phyloP scores from a whole-genome alignment of 176 grass and related monocot species.

The Aegilops tauschii region DNA sequence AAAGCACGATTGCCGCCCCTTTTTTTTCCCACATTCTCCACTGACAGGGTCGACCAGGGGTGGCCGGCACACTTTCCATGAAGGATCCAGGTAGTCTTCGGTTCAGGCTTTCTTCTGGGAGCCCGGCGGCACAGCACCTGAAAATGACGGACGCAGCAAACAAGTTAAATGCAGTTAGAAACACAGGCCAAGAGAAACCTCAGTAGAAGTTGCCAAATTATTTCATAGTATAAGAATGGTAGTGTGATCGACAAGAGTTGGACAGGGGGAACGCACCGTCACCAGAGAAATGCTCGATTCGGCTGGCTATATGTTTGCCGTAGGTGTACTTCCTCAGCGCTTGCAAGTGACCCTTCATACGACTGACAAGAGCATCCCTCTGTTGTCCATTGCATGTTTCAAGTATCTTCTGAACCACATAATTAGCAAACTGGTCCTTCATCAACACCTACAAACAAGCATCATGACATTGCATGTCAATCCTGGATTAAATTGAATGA shows the following conservation, averaged over 20 bases:
- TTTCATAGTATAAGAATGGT: not conserved
- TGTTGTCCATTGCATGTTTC: slow-evolving; percentile 52
- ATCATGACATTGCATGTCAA: not conserved
- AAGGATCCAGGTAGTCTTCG: not conserved
- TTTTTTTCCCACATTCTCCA: not conserved
- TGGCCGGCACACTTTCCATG: not conserved
- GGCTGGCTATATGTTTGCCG: slow-evolving; percentile 64
- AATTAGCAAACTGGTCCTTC: slow-evolving; percentile 85
- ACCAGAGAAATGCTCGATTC: slow-evolving; percentile 59
- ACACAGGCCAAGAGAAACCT: not conserved
- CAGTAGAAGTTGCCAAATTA: not conserved
- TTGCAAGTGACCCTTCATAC: slow-evolving; percentile 50
- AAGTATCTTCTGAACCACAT: slow-evolving; percentile 82
- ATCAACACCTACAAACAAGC: slow-evolving; percentile 44
- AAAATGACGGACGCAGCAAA: not conserved
- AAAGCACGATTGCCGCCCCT: not conserved
- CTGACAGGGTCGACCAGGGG: not conserved
- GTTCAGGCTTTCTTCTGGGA: not conserved
- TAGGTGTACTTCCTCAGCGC: slow-evolving; percentile 75
- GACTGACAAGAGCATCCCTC: slow-evolving; percentile 43
- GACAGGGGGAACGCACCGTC: slow-evolving; percentile 35
- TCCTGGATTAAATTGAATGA: not conserved
- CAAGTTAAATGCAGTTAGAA: not conserved
- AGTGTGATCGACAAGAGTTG: not conserved
- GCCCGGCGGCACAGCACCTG: not conserved